Base-by-base conservation (phyloP, 148 eudicot genomes). In the Arbutus unedo region DNA sequence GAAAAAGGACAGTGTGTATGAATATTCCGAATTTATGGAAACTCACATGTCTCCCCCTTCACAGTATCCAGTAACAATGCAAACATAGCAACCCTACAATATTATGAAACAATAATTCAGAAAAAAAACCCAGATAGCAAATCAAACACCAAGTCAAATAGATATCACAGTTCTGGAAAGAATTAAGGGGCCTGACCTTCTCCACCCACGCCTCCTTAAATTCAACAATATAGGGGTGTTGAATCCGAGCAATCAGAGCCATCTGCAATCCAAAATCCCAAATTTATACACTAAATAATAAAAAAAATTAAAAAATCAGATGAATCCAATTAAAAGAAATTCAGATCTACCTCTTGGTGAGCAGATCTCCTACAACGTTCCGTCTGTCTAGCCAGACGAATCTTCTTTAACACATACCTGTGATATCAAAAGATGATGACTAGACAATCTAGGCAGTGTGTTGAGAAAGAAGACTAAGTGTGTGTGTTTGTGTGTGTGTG, bases 1-100 rank as follows among this genome's bases (percentile, higher is more conserved):
- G 3, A 16, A 76, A 18, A 44, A 19, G 49, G 5, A 49, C 21
- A 11, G 5, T 25, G 51, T 3, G 5, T n/a, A 15, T 60, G 18
- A 10, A 49, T 49, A 64, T 55, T 31, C 15, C 45, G 49, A 54
- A 16, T 10, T 6, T 74, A 48, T 5, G 82, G 16, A 41, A 14
- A 91, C 99, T 96, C 91, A 96, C 99, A 96, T 92, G 86, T 96
- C 99, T 77, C 99, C 99, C 48, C 99, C 99, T 90, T 96, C 99
- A 64, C 99, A 96, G 76, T 96, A 96, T 49, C 99, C 99, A 47
- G 99, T 96, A 45, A 96, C 98, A 74, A 96, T 96, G 87, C 98
- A 96, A 80, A 96, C 98, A 92, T 96, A 96, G 88, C 99, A 96
- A 43, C 99, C 99, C 98, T 96, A 86, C 85, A 87, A 81, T 62